Percentiles rank a stretch among this genome's conserved stretches.
Conservation (phyloP, 228 moss, liverwort and hornwort species). For the Sphagnum fallax region DNA sequence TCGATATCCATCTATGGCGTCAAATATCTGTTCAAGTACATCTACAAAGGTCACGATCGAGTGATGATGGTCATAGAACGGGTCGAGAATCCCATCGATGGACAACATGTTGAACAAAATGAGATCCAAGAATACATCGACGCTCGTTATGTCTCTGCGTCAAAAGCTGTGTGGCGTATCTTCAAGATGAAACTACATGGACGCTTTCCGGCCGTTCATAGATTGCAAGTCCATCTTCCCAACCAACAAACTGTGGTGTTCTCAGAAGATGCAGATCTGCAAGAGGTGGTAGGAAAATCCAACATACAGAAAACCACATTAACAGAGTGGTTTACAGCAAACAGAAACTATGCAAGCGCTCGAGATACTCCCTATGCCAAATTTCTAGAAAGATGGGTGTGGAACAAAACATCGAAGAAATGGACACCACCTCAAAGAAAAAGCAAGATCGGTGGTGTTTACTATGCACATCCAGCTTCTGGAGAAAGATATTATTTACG, state of each 20-base stretch:
- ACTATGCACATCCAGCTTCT: too few relatives aligned
- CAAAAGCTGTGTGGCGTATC: neutral
- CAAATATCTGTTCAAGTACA: too few relatives aligned
- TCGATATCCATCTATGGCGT: too few relatives aligned
- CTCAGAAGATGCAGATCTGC: neutral
- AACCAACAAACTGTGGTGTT: constrained; percentile 2
- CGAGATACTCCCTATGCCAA: too few relatives aligned
- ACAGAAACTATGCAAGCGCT: neutral
- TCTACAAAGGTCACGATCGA: too few relatives aligned
- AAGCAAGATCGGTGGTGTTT: too few relatives aligned
- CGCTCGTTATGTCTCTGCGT: neutral
- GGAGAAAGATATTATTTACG: neutral
- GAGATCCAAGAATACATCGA: constrained; percentile 1
- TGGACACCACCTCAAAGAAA: too few relatives aligned
- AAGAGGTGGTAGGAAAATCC: neutral
- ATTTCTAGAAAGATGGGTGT: too few relatives aligned
- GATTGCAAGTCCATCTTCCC: constrained; percentile 2
- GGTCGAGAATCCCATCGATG: too few relatives aligned
- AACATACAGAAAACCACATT: neutral
- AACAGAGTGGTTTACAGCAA: neutral
- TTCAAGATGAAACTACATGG: neutral
- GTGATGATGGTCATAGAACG: too few relatives aligned
- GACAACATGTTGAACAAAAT: neutral
- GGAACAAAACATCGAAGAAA: too few relatives aligned
- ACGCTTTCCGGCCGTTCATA: neutral